phyloP scores from a whole-genome alignment of 2,329 filamentous ascomycete genomes.

The Aspergillus jensenii region DNA sequence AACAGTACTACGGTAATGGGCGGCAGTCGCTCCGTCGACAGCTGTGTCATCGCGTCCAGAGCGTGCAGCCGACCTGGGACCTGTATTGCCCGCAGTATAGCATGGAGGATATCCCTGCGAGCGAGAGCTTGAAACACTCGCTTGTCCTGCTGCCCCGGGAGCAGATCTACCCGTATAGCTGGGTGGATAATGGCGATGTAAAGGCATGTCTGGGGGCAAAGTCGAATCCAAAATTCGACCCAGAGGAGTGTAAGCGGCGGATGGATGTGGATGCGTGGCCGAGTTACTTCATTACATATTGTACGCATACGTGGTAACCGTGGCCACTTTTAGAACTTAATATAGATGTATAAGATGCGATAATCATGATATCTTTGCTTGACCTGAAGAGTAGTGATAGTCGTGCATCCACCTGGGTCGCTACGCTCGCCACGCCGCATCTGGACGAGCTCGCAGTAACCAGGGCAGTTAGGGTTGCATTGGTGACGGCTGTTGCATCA shows the following conservation, averaged over 20 bases:
- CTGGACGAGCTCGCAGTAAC: not conserved
- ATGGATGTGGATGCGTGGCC: slow-evolving; percentile 24
- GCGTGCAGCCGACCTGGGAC: slow-evolving; percentile 10
- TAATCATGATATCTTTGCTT: not conserved
- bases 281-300: slow-evolving; percentile 25
- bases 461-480: not conserved
- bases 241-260: slow-evolving; percentile 18
- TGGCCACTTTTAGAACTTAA: too few species aligned
- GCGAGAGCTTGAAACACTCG: not conserved
- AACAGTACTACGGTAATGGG: slow-evolving; percentile 12
- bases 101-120: not conserved
- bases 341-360: not conserved
- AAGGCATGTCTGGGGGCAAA: slow-evolving; percentile 16
- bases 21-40: slow-evolving; percentile 6
- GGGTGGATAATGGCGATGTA: slow-evolving; percentile 17
- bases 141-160: slow-evolving; percentile 17
- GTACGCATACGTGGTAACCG: slow-evolving; percentile 22
- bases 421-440: not conserved
- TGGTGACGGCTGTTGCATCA: not conserved
- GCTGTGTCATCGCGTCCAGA: slow-evolving; percentile 12
- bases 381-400: not conserved
- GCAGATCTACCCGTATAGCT: slow-evolving; percentile 23
- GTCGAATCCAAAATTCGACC: slow-evolving; percentile 17
- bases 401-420: not conserved
- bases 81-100: slow-evolving; percentile 12